Evolutionary conservation across 805 yeast species (phyloP).

Genomic region (Komagataella pastoris): DNA sequence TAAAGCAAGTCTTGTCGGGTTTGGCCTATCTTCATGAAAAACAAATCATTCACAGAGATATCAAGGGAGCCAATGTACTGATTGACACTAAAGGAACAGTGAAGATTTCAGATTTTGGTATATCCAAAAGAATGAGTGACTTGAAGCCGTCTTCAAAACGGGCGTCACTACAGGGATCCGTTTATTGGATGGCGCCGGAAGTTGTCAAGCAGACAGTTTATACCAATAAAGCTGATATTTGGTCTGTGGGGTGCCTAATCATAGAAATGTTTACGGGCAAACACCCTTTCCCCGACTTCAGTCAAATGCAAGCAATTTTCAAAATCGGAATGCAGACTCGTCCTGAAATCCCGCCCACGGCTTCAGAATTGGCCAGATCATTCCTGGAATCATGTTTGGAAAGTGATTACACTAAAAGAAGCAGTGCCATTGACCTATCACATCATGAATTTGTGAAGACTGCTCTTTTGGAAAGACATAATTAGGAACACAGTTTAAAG

Average conservation of each 20-base stretch:
- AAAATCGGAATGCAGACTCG: slow-evolving; percentile 73
- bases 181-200: slow-evolving; percentile 99
- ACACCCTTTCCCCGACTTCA: slow-evolving; percentile 91
- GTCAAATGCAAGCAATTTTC: slow-evolving; percentile 96
- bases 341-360: slow-evolving; percentile 73
- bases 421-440: slow-evolving; percentile 58
- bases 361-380: slow-evolving; percentile 52
- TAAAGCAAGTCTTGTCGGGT: slow-evolving; percentile 42
- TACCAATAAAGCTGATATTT: slow-evolving; percentile 87
- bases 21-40: slow-evolving; percentile 41
- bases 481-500: slow-evolving; percentile 6
- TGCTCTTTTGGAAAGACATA: slow-evolving; percentile 11
- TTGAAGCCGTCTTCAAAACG: slow-evolving; percentile 32
- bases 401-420: slow-evolving; percentile 59
- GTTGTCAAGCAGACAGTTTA: slow-evolving; percentile 89
- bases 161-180: slow-evolving; percentile 86
- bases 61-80: slow-evolving; percentile 51
- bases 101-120: slow-evolving; percentile 54
- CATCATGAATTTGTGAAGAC: slow-evolving; percentile 46
- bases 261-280: slow-evolving; percentile 94
- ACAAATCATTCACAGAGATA: slow-evolving; percentile 49
- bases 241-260: slow-evolving; percentile 93
- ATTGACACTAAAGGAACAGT: slow-evolving; percentile 49
- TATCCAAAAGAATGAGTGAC: slow-evolving; percentile 34
- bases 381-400: slow-evolving; percentile 62